Conservation (phyloP, 1,139 yeast genomes). For the Debaryomycetaceae sp. region DNA sequence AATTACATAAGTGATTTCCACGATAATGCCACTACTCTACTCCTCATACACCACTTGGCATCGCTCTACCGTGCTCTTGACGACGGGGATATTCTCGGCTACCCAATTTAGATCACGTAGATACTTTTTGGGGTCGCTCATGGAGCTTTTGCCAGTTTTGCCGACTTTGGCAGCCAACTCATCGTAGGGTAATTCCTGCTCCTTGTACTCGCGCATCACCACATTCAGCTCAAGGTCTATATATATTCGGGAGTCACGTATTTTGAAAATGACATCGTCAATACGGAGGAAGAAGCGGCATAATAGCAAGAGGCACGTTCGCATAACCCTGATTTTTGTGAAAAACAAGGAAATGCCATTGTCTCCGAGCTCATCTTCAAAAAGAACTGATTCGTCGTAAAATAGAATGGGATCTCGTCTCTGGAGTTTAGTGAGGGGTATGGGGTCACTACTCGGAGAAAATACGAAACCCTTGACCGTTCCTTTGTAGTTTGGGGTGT, state of each 20-base stretch:
- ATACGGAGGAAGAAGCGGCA: slow-evolving; percentile 77
- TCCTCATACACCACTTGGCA: background rate
- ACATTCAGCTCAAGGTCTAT: slow-evolving; percentile 61
- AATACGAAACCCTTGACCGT: slow-evolving; percentile 20
- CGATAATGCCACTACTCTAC: no score
- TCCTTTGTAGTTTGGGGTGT: slow-evolving; percentile 72
- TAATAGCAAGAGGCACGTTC: slow-evolving; percentile 59
- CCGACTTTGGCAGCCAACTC: slow-evolving; percentile 31
- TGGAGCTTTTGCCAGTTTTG: slow-evolving; percentile 23
- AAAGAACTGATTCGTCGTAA: slow-evolving; percentile 79
- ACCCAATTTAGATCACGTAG: slow-evolving; percentile 84
- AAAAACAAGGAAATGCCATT: slow-evolving; percentile 79
- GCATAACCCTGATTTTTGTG: slow-evolving; percentile 84
- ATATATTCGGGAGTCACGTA: slow-evolving; percentile 75
- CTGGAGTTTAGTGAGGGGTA: slow-evolving; percentile 63
- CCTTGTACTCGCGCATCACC: slow-evolving; percentile 68
- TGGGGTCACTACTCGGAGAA: slow-evolving; percentile 15
- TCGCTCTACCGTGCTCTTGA: background rate
- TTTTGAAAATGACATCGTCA: slow-evolving; percentile 76
- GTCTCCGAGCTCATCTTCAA: slow-evolving; percentile 93
- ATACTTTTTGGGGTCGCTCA: slow-evolving; percentile 62
- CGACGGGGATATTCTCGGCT: slow-evolving; percentile 43
- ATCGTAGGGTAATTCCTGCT: slow-evolving; percentile 58
- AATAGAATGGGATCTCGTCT: slow-evolving; percentile 79
- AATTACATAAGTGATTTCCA: no score